Evolutionary conservation across 441 rosid species (phyloP), one percentile per base, ranked within the genome.

Genomic region (Erysimum cheiri): DNA sequence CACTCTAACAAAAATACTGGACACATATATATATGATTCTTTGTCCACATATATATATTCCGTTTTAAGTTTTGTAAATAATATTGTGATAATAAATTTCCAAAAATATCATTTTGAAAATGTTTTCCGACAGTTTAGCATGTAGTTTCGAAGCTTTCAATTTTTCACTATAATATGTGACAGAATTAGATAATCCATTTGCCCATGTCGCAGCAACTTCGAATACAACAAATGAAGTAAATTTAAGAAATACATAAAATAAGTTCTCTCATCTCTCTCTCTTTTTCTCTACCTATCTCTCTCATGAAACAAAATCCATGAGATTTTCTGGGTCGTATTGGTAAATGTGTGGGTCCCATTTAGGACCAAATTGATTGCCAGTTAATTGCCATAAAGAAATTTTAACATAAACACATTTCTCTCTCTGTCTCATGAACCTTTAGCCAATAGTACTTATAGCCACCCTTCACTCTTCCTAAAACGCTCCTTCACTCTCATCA

Each of bases 331-430:
- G 24, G 48, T 44, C 46, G 40, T 68, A 44, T 54, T 67, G 49
- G 69, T 75, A 68, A 61, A 48, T 33, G 24, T 29, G 58, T 78
- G 85, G 94, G 90, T 47, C 91, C 96, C 77, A 62, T 1, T 47
- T 60, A 19, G 72, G 72, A 69, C 74, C 77, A 83, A 81, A 78
- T 81, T 87, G 96, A 87, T 79, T 85, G 87, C 88, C 91, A 87
- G 90, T 75, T 69, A 70, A 64, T 81, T 80, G 67, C 64, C 73
- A 70, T 8, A 63, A 63, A 59, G 60, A 79, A 76, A 66, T 48
- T 80, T 48, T 5, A 33, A 28, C 46, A 71, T 17, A 17, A 61
- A 54, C 11, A 71, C 24, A 41, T n/a, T 40, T 52, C 9, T 63
- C 50, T 62, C n/a, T 35, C 17, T 77, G 69, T 69, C 78, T 76